Conservation (phyloP, 257 asterid genomes). For the Forsythia viridissima region DNA sequence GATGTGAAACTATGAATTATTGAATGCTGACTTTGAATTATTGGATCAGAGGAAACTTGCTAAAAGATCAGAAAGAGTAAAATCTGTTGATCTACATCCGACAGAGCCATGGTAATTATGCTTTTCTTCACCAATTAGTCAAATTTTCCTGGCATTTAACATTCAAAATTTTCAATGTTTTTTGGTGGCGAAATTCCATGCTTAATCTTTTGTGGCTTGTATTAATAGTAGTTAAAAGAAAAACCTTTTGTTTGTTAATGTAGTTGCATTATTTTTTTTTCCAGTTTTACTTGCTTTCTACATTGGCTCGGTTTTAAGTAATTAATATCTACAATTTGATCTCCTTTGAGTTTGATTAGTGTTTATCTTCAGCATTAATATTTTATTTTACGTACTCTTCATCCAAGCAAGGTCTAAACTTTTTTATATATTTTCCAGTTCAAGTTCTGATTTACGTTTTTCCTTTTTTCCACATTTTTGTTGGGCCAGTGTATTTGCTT, state of each 20-base stretch:
- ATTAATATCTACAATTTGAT: background rate
- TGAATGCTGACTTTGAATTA: constrained; percentile 30
- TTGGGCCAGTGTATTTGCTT: constrained; percentile 3
- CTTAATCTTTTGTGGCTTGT: background rate
- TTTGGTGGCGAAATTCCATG: background rate
- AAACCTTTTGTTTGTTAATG: background rate
- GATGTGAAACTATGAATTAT: constrained; percentile 21
- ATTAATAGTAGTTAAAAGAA: background rate
- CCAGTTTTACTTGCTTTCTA: background rate
- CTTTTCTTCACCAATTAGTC: constrained; percentile 2
- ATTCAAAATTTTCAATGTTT: background rate
- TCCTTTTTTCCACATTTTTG: constrained; percentile 7
- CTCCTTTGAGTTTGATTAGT: constrained; percentile 3
- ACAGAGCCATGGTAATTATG: constrained; percentile 66
- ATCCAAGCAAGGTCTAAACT: background rate
- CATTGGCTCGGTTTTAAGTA: background rate
- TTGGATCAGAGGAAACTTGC: constrained; percentile 59
- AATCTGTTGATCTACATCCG: constrained; percentile 71
- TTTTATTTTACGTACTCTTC: constrained; percentile 5
- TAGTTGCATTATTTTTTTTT: background rate
- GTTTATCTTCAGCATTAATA: background rate
- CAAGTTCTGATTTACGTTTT: constrained; percentile 5
- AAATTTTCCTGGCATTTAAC: background rate
- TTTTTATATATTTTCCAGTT: background rate
- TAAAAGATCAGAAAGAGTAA: constrained; percentile 72